A percentile compares a stretch with the other conserved stretches of the same genome.
These are phyloP conservation scores for Cordyceps militaris DNA, from an alignment of 2,329 filamentous ascomycete species.

Conservation along the genomic window DNA sequence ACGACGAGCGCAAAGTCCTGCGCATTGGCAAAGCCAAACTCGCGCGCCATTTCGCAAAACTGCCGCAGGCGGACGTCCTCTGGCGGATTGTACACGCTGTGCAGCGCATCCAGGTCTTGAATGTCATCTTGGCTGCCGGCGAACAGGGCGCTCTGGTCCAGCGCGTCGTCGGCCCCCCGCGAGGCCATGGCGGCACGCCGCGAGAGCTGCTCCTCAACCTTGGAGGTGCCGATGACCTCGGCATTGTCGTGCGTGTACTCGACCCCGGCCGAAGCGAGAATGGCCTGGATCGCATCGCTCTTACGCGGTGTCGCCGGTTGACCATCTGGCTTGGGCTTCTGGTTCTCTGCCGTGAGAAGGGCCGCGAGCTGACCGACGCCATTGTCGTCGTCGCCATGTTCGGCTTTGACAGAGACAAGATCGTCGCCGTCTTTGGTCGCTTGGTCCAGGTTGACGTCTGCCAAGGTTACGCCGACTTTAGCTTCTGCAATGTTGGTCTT, in stretches of 20 bases:
- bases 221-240: conserved; percentile 88
- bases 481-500: conserved; percentile 97
- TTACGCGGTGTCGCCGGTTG: conserved; percentile 34
- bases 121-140: conserved; percentile 37
- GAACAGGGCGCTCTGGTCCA: conserved; percentile 52
- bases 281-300: conserved; percentile 78
- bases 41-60: conserved; percentile 82
- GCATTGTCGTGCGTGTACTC: conserved; percentile 96
- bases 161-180: conserved; percentile 29
- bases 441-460: conserved; percentile 66
- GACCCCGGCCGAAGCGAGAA: conserved; percentile 79
- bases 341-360: conserved; percentile 41
- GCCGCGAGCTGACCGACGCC: conserved; percentile 67
- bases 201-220: conserved; percentile 79
- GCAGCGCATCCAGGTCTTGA: conserved; percentile 24
- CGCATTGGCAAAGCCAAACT: conserved; percentile 67
- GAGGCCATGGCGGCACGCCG: conserved; percentile 61
- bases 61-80: conserved; percentile 68
- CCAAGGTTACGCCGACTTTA: conserved; percentile 72
- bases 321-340: conserved; percentile 28
- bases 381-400: conserved; percentile 52
- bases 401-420: conserved; percentile 36
- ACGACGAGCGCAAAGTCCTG: conserved; percentile 86
- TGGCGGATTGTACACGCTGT: conserved; percentile 60
- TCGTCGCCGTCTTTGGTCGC: conserved; percentile 47